Base-by-base conservation (phyloP, 352 stramenopile species). In the Achlya hypogyna region DNA sequence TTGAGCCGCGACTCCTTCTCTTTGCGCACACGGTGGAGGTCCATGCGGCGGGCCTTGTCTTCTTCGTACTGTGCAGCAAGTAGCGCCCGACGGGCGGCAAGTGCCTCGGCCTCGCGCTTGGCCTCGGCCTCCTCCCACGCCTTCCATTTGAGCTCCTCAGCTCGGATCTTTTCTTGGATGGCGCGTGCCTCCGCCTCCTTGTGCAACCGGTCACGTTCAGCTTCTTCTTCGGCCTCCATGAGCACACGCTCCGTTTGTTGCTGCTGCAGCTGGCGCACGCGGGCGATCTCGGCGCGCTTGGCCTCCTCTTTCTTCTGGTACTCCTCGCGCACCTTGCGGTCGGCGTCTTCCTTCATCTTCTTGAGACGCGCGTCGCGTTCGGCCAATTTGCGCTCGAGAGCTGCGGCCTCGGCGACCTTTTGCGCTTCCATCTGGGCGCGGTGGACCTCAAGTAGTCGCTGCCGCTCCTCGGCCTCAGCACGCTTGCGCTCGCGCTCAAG, bases 21-120 rank as follows among this genome's bases (percentile, higher is more conserved):
- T 49, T 81, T 81, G 42, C 88, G 79, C 14, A 90, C 53, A 3
- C 74, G 74, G 59, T 88, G 82, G 47, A 90, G 83, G 66, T 90
- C 76, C 65, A 88, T 78, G 12, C 81, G 73, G 1, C 78, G 78
- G 28, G 75, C 71, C 22, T 83, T 83, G 62, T 90, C 82, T 35
- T 83, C 71, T 20, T 87, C 78, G 53, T 88, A 88, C 59, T 88
- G 80, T 42, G 84, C 69, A 0, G 78, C 81, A 65, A 82, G 81
- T 5, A 75, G 73, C 3, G 81, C 78, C 18, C 82, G 78, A 1
- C 82, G 62, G 32, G 73, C 54, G 31, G 75, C 53, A 0, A 79
- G 84, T 16, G 80, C 82, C 27, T 83, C 74, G 0, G 70, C 69
- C n/a, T 85, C 78, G 14, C 79, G 80, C 38, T 78, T 62, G 1